A percentile compares a stretch with the other conserved stretches of the same genome.
Conservation (phyloP, 805 yeast species). For the Jamesozyma gamospora region DNA sequence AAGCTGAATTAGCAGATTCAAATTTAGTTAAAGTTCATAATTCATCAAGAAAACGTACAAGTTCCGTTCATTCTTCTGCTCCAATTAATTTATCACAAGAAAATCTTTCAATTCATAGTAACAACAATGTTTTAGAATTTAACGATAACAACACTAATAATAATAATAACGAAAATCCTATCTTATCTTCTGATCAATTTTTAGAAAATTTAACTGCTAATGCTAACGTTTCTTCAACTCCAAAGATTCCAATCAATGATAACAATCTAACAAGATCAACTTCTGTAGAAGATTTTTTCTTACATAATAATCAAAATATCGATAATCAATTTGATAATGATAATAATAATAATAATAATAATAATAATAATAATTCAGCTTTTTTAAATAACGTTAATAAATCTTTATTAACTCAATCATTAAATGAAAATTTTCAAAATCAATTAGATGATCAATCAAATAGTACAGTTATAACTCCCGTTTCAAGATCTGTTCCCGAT, state of each 20-base stretch:
- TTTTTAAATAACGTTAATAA: conserved; percentile 22
- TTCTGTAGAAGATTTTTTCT: conserved; percentile 48
- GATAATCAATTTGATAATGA: background rate
- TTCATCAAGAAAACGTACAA: conserved; percentile 14
- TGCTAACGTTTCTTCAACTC: conserved; percentile 19
- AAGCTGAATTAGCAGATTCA: conserved; percentile 27
- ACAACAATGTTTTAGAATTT: background rate
- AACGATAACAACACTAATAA: background rate
- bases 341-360: conserved; percentile 8
- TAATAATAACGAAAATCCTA: background rate
- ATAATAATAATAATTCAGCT: no score
- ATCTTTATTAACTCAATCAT: conserved; percentile 16
- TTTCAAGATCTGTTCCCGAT: conserved; percentile 28
- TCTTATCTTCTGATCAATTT: conserved; percentile 25
- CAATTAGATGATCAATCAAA: no score
- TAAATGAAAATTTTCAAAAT: no score
- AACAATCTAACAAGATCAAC: background rate
- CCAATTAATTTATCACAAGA: conserved; percentile 12
- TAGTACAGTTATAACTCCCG: conserved; percentile 28
- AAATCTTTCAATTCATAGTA: background rate
- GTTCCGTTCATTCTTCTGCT: conserved; percentile 19
- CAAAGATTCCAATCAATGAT: conserved; percentile 9
- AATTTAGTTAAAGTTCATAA: conserved; percentile 16
- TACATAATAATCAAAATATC: conserved; percentile 7
- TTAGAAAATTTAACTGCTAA: conserved; percentile 31